Evolutionary conservation across 176 grass and related monocot genomes (phyloP), one percentile per base, ranked within the genome.

Genomic region (Carex littledalei): DNA sequence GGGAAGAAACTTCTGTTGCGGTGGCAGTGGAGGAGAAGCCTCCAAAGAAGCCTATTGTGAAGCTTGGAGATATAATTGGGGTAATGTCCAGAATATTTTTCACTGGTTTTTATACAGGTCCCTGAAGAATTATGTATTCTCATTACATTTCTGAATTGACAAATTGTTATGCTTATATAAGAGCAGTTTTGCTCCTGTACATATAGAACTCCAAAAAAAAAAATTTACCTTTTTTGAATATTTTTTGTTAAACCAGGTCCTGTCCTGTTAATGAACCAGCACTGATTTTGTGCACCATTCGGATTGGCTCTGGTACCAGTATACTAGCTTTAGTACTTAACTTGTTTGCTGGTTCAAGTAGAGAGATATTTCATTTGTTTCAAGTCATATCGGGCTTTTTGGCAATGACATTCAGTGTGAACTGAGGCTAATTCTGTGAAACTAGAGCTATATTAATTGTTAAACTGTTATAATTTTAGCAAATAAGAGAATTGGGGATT

Each of bases 21-120:
- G 88, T 18, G 31, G 88, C 81, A 57, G 60, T 47, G 50, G 89
- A 87, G 54, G 87, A 91, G 74, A 81, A 87, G 62, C 32, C 76
- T 66, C 86, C 88, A 0, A 91, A 60, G 47, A 94, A 92, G 65
- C 91, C 88, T 10, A 82, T 54, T 62, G 35, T 94, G 41, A 95
- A 99, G 72, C 92, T 98, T 61, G 91, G 91, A 53, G 97, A 99
- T 43, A 92, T 99, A 41, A 94, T 99, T 65, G 93, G 93, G 93
- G 96, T 95, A 87, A 95, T 82, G 60, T 84, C 17, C 31, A 0
- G 16, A 11, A 2, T 5, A 14, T 41, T 39, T 18, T 8, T 17
- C 2, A 67, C 2, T 66, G 4, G 15, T 89, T 34, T 49, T 18
- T 2, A 32, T 84, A 18, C 63, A 4, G 67, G n/a, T 11, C 29